Base-by-base conservation (phyloP, 2,329 filamentous ascomycete species). In the Metarhizium humberi region DNA sequence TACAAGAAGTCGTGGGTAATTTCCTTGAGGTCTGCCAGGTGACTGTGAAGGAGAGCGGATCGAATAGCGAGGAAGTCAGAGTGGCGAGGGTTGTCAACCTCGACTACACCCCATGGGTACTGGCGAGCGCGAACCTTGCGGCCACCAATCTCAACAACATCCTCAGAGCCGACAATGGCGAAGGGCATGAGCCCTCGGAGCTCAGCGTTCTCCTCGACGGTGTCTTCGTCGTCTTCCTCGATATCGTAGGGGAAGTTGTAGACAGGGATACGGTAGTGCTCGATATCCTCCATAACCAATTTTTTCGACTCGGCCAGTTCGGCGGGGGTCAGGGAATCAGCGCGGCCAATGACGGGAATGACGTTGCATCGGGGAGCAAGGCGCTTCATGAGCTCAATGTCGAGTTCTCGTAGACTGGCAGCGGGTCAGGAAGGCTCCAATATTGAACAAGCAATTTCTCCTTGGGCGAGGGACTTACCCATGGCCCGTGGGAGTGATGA, bases 231-330 rank as follows among this genome's bases (percentile, higher is more conserved):
- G 66, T 99, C 94, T 79, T 99, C 94, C 75, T 99, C 94, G 59
- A 99, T 95, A 66, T 99, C 94, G 78, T 99, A 99, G 51, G 94
- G 94, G 81, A 99, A 99, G 83, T 99, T 99, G 84, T 99, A 99
- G 62, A 99, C 92, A 50, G 94, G 94, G 65, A 99, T 99, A 70
- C 94, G 88, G 80, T 99, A 99, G 76, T 99, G 94, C 77, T 99
- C 94, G 65, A 99, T 99, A 71, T 99, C 94, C 79, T 99, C 94
- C 94, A 99, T 99, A 69, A 99, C 92, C 59, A 99, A 84, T 82
- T 97, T 99, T 85, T 99, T 99, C 64, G 92, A 97, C 76, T 99
- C 94, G 63, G 94, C 94, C 61, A 99, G 82, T 78, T 99, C 94
- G 63, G 90, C 87, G 43, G 94, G 94, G 55, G 94, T 99, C 60